phyloP scores from a whole-genome alignment of 768 basidiomycete genomes.

The Antrodiella citrinella region DNA sequence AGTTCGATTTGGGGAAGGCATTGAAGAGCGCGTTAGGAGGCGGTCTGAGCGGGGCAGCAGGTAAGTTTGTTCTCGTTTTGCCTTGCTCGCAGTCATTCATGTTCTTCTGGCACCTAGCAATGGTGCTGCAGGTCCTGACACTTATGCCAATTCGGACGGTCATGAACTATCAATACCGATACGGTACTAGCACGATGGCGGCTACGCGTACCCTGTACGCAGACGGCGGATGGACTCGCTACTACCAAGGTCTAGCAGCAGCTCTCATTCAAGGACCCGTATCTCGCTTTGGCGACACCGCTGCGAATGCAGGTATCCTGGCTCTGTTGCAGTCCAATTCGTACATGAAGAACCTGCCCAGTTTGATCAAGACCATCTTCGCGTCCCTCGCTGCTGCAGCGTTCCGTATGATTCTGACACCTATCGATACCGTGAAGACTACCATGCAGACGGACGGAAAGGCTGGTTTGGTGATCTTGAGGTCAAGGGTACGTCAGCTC shows the following conservation, averaged over 20 bases:
- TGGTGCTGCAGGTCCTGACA: slow-evolving; percentile 88
- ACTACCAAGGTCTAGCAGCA: slow-evolving; percentile 80
- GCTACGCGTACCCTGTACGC: slow-evolving; percentile 61
- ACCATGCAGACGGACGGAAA: slow-evolving; percentile 90
- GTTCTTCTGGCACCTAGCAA: slow-evolving; percentile 40
- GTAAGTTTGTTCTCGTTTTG: slow-evolving; percentile 26
- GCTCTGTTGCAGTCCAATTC: slow-evolving; percentile 75
- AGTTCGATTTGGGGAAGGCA: slow-evolving; percentile 79
- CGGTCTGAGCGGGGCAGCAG: slow-evolving; percentile 83
- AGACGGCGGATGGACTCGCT: slow-evolving; percentile 77
- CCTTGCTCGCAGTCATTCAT: background rate
- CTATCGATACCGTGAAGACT: slow-evolving; percentile 92
- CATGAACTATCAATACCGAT: slow-evolving; percentile 96
- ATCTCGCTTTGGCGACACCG: slow-evolving; percentile 90
- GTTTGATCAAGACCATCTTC: slow-evolving; percentile 67
- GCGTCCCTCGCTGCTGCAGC: slow-evolving; percentile 71
- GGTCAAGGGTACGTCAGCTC: slow-evolving; percentile 49
- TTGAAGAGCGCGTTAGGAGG: slow-evolving; percentile 83
- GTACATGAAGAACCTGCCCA: slow-evolving; percentile 56
- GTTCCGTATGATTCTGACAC: slow-evolving; percentile 89
- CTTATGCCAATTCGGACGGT: slow-evolving; percentile 95
- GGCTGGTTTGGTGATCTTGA: slow-evolving; percentile 57
- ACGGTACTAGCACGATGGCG: slow-evolving; percentile 65
- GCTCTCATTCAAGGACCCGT: slow-evolving; percentile 83
- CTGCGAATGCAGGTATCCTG: slow-evolving; percentile 87